Evolutionary conservation across 176 grass and related monocot genomes (phyloP), one percentile per base, ranked within the genome.

Genomic region (Zoysia japonica): DNA sequence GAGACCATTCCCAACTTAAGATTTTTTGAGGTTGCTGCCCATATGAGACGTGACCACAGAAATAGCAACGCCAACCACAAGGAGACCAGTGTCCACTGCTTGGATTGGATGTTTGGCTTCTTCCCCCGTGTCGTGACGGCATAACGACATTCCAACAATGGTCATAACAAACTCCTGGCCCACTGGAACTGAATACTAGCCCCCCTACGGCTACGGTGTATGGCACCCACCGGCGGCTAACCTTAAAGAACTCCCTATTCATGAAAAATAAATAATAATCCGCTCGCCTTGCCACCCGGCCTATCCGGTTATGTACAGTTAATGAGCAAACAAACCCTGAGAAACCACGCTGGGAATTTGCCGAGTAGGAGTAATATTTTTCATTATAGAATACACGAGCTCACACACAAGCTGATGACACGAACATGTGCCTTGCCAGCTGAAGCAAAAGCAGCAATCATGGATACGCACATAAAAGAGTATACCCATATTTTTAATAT

Each of bases 341-440:
- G 48, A 81, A 76, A 54, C 72, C 72, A 87, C 56, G 40, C 65
- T 82, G 65, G 78, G 47, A 53, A 74, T 82, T 66, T 52, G 73
- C 48, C 67, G 36, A 74, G 55, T 4, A 3, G 44, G 5, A 62
- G 62, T 35, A 49, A 17, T 38, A 61, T 1, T 47, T 53, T 53
- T 6, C 6, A 5, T 7, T 37, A 67, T 9, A 35, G 56, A 52
- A 78, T 43, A 51, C 28, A 35, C 69, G 16, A 40, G 71, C 69
- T 10, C 37, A 40, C 36, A 61, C 43, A 50, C 37, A 45, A n/a
- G 47, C 47, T 54, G 83, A 46, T 36, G 61, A 44, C 65, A 17
- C 39, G 47, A 65, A 15, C 57, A 54, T 65, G 68, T 56, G 59
- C 68, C 15, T 20, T 79, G 68, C n/a, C 50, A 14, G 13, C 47